Percentiles rank a stretch among this genome's conserved stretches.
These are phyloP conservation scores for Colletotrichum sp. DNA, from an alignment of 2,329 filamentous ascomycete species.

Conservation along the genomic window DNA sequence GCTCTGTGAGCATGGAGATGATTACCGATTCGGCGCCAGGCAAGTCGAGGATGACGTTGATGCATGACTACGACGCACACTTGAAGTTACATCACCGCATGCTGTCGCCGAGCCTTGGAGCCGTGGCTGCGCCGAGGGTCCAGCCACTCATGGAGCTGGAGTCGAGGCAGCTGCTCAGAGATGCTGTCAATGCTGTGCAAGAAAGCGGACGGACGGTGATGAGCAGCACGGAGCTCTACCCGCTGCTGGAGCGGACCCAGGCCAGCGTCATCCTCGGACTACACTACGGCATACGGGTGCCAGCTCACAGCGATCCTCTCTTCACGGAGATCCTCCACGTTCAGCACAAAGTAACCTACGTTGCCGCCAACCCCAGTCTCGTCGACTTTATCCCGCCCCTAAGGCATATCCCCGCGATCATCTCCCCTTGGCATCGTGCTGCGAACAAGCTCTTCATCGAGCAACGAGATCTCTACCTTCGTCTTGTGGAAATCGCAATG, in stretches of 20 bases:
- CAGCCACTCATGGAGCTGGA: constrained; percentile 49
- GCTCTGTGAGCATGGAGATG: constrained; percentile 28
- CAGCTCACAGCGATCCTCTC: constrained; percentile 26
- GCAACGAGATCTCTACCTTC: constrained; percentile 29
- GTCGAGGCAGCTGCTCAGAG: constrained; percentile 45
- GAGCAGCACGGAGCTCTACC: constrained; percentile 27
- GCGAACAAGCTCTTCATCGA: constrained; percentile 34
- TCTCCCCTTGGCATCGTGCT: constrained; percentile 39
- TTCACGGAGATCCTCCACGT: constrained; percentile 27
- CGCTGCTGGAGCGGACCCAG: constrained; percentile 37
- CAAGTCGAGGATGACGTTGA: constrained; percentile 21
- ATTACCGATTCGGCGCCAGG: constrained; percentile 25
- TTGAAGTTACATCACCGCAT: constrained; percentile 43
- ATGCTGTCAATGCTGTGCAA: constrained; percentile 35
- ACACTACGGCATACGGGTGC: constrained; percentile 39
- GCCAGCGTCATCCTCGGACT: constrained; percentile 41
- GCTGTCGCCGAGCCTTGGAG: constrained; percentile 36
- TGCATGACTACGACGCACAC: constrained; percentile 39
- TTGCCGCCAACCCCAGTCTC: constrained; percentile 31
- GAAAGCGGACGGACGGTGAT: not conserved
- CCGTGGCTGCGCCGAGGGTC: constrained; percentile 36
- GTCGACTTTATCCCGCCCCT: constrained; percentile 47
- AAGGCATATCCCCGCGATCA: constrained; percentile 38
- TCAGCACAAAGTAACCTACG: constrained; percentile 29
- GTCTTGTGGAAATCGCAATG: constrained; percentile 26